Evolutionary conservation across 371 early-diverging fungal species (phyloP).

Genomic region (Mortierella sp.): DNA sequence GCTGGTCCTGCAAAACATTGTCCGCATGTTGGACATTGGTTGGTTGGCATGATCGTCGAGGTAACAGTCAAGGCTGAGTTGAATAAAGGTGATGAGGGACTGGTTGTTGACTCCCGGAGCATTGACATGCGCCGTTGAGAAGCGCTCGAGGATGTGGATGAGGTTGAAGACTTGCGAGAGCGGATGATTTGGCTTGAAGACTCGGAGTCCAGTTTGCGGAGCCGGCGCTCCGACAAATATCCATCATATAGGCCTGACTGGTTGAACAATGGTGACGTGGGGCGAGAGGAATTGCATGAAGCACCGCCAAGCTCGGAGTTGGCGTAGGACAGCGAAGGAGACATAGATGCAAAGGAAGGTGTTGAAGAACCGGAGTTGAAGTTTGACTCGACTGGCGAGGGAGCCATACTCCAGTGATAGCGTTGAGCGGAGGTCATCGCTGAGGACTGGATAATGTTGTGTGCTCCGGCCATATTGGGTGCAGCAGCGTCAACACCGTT

Average conservation of each 20-base stretch:
- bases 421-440: conserved; percentile 1
- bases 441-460: conserved; percentile 3
- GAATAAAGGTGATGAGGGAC: background rate
- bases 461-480: background rate
- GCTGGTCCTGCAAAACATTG: conserved; percentile 47
- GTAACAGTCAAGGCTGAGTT: conserved; percentile 1
- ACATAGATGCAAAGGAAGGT: conserved; percentile 41
- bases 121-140: conserved; percentile 38
- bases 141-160: conserved; percentile 33
- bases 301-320: conserved; percentile 13
- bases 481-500: background rate
- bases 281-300: conserved; percentile 40
- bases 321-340: conserved; percentile 30
- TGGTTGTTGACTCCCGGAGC: conserved; percentile 26
- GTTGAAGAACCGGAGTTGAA: conserved; percentile 39
- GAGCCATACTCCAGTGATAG: conserved; percentile 13
- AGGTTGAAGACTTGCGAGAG: conserved; percentile 41
- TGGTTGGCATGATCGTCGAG: conserved; percentile 3
- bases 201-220: conserved; percentile 9
- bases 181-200: conserved; percentile 18
- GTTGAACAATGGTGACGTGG: conserved; percentile 27
- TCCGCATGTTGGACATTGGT: conserved; percentile 39
- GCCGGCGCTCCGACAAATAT: conserved; percentile 12
- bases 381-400: conserved; percentile 39
- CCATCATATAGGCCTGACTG: conserved; percentile 7